Conservation (phyloP, 2,329 filamentous ascomycete species). For the Aspergillus terreus region DNA sequence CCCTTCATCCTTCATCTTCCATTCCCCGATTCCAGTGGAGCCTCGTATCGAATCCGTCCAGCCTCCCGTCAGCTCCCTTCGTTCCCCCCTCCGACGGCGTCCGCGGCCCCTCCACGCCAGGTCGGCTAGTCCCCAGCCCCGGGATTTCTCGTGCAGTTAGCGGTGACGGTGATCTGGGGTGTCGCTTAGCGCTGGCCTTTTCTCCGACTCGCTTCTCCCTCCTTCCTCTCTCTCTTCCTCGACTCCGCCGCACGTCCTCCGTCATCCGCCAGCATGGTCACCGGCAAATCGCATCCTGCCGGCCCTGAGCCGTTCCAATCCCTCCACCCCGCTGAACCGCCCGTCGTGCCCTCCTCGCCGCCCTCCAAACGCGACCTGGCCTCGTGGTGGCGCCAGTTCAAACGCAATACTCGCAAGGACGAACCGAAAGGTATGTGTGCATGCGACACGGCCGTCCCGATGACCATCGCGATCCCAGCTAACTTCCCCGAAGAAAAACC, state of each 20-base stretch:
- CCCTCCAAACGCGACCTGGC: constrained; percentile 83
- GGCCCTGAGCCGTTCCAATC: constrained; percentile 32
- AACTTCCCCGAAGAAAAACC: constrained; percentile 30
- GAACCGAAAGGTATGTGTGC: constrained; percentile 54
- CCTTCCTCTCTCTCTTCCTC: too few relatives aligned
- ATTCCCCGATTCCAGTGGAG: constrained; percentile 1
- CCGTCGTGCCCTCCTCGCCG: constrained; percentile 58
- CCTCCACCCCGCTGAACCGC: constrained; percentile 22
- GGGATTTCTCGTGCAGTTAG: constrained; percentile 26
- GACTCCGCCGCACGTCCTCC: neutral
- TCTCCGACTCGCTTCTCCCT: neutral
- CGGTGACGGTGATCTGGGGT: constrained; percentile 27
- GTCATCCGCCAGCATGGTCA: constrained; percentile 29
- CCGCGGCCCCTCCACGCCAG: constrained; percentile 11
- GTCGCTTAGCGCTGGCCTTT: constrained; percentile 12
- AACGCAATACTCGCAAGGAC: constrained; percentile 62
- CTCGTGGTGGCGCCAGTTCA: constrained; percentile 98
- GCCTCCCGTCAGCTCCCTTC: neutral
- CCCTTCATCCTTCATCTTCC: constrained; percentile 4
- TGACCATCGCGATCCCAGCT: neutral
- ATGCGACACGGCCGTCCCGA: neutral
- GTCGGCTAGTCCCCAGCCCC: constrained; percentile 25
- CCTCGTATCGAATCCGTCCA: neutral
- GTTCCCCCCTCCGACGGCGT: constrained; percentile 3
- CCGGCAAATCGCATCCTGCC: constrained; percentile 34